These are phyloP conservation scores for Penicillium diatomitis DNA, from an alignment of 495 filamentous ascomycete species.

Conservation along the genomic window DNA sequence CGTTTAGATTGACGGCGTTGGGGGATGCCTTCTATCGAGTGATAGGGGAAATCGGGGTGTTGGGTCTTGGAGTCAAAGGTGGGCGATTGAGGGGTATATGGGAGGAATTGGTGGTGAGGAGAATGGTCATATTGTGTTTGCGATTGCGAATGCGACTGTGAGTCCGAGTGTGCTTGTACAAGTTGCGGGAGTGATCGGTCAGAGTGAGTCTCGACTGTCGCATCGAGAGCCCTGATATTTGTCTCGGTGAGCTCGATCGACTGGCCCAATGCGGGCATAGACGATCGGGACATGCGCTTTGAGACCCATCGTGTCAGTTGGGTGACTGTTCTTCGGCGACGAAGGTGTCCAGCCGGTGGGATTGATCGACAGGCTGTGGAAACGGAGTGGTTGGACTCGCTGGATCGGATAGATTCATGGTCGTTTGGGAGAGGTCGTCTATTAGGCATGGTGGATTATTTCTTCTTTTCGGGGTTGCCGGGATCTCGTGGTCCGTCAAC, in stretches of 20 bases:
- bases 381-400: slow-evolving; percentile 1
- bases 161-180: too few species aligned
- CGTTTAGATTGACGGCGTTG: too few species aligned
- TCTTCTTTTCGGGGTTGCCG: not conserved
- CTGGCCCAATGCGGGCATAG: not conserved
- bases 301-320: slow-evolving; percentile 14
- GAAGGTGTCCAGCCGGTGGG: not conserved
- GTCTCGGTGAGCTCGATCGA: slow-evolving; percentile 9
- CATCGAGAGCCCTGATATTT: slow-evolving; percentile 4
- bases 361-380: slow-evolving; percentile 6
- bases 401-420: slow-evolving; percentile 5
- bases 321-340: slow-evolving; percentile 9
- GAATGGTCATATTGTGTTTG: too few species aligned
- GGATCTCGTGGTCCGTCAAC: too few species aligned
- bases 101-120: too few species aligned
- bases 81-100: too few species aligned
- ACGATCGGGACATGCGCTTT: slow-evolving; percentile 12
- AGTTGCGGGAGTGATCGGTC: too few species aligned
- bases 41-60: not conserved
- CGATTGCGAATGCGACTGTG: too few species aligned
- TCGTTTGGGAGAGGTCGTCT: slow-evolving; percentile 1
- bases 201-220: not conserved
- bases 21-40: not conserved
- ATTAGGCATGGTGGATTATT: slow-evolving; percentile 4
- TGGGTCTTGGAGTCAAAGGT: too few species aligned